phyloP scores from a whole-genome alignment of 495 filamentous ascomycete species.

The Letharia columbiana region DNA sequence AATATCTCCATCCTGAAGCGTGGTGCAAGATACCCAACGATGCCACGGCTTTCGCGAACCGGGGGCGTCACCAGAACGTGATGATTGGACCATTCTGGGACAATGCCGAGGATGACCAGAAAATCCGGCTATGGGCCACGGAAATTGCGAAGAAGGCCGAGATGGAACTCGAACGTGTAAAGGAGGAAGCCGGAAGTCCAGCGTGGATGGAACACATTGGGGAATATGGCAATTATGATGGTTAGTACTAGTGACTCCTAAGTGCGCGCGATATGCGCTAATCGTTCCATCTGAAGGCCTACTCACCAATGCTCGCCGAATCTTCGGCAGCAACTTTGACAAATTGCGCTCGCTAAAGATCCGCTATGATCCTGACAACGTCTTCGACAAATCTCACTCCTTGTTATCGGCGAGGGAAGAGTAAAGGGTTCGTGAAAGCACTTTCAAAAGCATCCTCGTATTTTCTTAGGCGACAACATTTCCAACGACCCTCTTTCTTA shows the following conservation, averaged over 20 bases:
- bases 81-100: constrained; percentile 21
- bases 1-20: constrained; percentile 20
- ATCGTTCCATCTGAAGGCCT: no score
- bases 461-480: no score
- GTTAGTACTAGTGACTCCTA: neutral
- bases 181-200: constrained; percentile 3
- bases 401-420: no score
- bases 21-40: constrained; percentile 16
- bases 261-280: no score
- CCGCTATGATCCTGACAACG: no score
- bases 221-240: constrained; percentile 19
- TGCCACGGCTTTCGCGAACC: constrained; percentile 27
- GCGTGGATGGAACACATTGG: constrained; percentile 5
- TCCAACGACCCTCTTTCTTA: no score
- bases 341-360: no score
- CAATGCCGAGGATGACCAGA: constrained; percentile 25
- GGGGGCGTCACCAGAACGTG: constrained; percentile 24
- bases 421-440: no score
- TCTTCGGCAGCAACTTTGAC: no score
- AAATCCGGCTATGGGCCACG: constrained; percentile 24
- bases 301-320: no score
- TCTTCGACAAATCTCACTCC: no score
- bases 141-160: constrained; percentile 16
- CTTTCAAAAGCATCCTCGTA: no score
- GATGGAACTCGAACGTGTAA: constrained; percentile 18